Evolutionary conservation across 2,329 filamentous ascomycete species (phyloP).

Genomic region (Kalmusia sp.): DNA sequence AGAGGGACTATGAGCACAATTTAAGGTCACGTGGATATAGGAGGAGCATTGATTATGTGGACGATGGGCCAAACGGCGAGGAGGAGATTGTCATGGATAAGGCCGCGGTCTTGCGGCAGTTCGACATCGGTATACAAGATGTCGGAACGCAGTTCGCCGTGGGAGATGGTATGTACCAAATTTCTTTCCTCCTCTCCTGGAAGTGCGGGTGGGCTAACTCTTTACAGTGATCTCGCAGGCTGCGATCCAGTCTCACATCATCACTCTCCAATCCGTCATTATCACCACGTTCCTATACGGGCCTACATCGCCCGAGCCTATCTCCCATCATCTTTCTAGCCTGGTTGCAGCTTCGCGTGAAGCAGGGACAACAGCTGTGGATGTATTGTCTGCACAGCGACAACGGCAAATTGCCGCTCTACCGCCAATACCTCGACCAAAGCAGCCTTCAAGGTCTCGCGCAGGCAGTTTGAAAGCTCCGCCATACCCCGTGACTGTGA

Average conservation of each 20-base stretch:
- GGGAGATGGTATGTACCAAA: slow-evolving; percentile 37
- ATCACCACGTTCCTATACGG: slow-evolving; percentile 45
- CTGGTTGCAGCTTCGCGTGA: slow-evolving; percentile 38
- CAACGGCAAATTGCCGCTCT: slow-evolving; percentile 30
- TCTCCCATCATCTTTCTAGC: slow-evolving; percentile 39
- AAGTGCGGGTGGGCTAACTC: not conserved
- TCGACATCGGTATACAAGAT: slow-evolving; percentile 38
- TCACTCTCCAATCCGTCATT: slow-evolving; percentile 40
- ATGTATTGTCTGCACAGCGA: slow-evolving; percentile 34
- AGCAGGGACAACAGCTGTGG: slow-evolving; percentile 35
- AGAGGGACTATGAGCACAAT: slow-evolving; percentile 38
- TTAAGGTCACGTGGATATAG: slow-evolving; percentile 39
- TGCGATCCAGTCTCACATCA: slow-evolving; percentile 43
- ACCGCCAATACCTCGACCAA: slow-evolving; percentile 23
- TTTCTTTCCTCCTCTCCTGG: not conserved
- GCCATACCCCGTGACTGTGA: slow-evolving; percentile 23
- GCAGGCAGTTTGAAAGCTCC: slow-evolving; percentile 12
- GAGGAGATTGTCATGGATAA: slow-evolving; percentile 42
- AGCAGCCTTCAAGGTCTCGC: slow-evolving; percentile 18
- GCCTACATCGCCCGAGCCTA: slow-evolving; percentile 38
- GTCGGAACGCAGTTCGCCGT: slow-evolving; percentile 37
- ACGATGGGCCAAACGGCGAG: slow-evolving; percentile 33
- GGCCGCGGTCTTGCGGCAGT: slow-evolving; percentile 36
- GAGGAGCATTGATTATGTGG: slow-evolving; percentile 33
- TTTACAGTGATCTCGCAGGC: slow-evolving; percentile 37